phyloP scores from a whole-genome alignment of 2,329 filamentous ascomycete species.

The Talaromyces sp. region DNA sequence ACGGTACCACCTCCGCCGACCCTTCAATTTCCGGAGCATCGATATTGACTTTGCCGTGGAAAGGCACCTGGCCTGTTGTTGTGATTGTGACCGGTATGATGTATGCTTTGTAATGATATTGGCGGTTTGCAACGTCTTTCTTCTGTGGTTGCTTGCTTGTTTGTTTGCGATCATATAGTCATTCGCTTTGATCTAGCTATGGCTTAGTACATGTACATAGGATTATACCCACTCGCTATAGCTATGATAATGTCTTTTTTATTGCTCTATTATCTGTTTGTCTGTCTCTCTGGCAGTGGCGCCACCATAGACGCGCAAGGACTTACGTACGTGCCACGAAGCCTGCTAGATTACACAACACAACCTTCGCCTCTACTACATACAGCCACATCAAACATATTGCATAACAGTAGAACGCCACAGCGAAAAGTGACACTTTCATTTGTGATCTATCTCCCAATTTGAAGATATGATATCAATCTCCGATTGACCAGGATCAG shows the following conservation, averaged over 20 bases:
- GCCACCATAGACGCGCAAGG: neutral
- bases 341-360: neutral
- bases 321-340: neutral
- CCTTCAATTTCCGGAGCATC: constrained; percentile 24
- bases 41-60: constrained; percentile 29
- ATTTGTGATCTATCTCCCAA: too few relatives aligned
- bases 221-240: constrained; percentile 11
- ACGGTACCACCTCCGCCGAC: constrained; percentile 42
- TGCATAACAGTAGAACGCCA: too few relatives aligned
- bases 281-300: neutral
- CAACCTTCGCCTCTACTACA: neutral
- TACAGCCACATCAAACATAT: neutral
- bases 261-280: neutral
- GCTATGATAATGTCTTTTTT: neutral
- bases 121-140: neutral
- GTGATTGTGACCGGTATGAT: constrained; percentile 36
- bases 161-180: neutral
- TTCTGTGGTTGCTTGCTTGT: neutral
- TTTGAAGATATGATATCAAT: neutral
- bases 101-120: constrained; percentile 27
- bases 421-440: too few relatives aligned
- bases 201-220: neutral
- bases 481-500: neutral
- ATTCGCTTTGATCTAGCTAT: neutral
- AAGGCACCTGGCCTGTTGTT: constrained; percentile 44